Percentiles rank a stretch among this genome's conserved stretches.
phyloP scores from a whole-genome alignment of 2,329 filamentous ascomycete genomes.

The Penicillium sp. region DNA sequence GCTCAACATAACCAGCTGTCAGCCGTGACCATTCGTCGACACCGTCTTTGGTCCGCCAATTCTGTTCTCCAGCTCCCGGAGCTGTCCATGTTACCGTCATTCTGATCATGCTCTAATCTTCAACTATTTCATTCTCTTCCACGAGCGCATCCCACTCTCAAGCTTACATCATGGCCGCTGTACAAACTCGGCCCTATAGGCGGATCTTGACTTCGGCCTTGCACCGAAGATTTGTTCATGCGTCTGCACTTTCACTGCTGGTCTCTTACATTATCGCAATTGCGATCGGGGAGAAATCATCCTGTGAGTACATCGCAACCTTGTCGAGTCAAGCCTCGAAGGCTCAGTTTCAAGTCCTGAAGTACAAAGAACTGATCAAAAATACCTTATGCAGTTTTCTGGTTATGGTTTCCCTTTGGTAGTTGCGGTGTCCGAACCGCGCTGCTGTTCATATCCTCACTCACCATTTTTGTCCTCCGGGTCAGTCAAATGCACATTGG shows the following conservation, averaged over 20 bases:
- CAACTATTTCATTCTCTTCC: slow-evolving; percentile 14
- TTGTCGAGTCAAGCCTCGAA: neutral
- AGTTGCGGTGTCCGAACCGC: slow-evolving; percentile 69
- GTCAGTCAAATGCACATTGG: slow-evolving; percentile 80
- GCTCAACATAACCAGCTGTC: slow-evolving; percentile 8
- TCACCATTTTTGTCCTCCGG: slow-evolving; percentile 78
- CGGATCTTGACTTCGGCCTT: slow-evolving; percentile 87
- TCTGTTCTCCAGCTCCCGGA: slow-evolving; percentile 6
- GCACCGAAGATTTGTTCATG: slow-evolving; percentile 80
- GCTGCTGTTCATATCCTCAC: slow-evolving; percentile 71
- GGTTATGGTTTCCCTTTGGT: slow-evolving; percentile 83
- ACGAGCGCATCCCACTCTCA: slow-evolving; percentile 25
- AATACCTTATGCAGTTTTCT: slow-evolving; percentile 61
- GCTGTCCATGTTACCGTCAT: slow-evolving; percentile 11
- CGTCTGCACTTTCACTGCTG: slow-evolving; percentile 65
- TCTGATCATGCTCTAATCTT: slow-evolving; percentile 25
- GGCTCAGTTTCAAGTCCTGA: neutral
- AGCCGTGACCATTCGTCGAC: slow-evolving; percentile 4
- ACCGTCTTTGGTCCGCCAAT: slow-evolving; percentile 2
- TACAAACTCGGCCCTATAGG: slow-evolving; percentile 60
- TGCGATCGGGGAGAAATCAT: slow-evolving; percentile 65
- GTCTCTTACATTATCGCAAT: slow-evolving; percentile 73
- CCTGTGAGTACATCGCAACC: slow-evolving; percentile 53
- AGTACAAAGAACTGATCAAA: neutral
- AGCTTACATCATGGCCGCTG: slow-evolving; percentile 36